Percentiles rank a stretch among this genome's conserved stretches.
phyloP scores from a whole-genome alignment of 495 filamentous ascomycete species.

The Pseudomonodictys pantanalensis region DNA sequence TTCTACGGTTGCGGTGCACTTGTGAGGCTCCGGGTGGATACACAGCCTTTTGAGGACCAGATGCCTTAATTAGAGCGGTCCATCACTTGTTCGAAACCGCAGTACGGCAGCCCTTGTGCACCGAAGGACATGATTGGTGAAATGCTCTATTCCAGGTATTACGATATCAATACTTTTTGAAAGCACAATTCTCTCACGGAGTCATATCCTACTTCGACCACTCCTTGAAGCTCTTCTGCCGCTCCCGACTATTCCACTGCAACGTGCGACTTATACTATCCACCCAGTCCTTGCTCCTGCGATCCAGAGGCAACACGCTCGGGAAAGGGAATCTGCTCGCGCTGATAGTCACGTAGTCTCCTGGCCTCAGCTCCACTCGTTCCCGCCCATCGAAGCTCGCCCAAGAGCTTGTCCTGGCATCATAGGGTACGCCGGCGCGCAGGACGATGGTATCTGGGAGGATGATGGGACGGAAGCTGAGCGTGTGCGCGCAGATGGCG shows the following conservation, averaged over 20 bases:
- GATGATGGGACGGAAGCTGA: conserved; percentile 94
- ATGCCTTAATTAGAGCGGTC: no score
- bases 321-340: conserved; percentile 92
- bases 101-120: no score
- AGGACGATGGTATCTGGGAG: conserved; percentile 92
- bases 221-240: conserved; percentile 60
- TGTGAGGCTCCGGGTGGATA: no score
- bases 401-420: conserved; percentile 85
- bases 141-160: no score
- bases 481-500: conserved; percentile 91
- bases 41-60: no score
- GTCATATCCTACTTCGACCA: no score
- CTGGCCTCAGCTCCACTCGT: conserved; percentile 76
- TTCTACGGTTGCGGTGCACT: no score
- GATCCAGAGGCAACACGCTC: conserved; percentile 72
- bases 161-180: no score
- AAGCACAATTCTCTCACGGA: no score
- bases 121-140: no score
- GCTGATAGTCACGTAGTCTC: conserved; percentile 94
- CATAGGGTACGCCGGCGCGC: conserved; percentile 86
- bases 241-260: conserved; percentile 85
- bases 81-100: no score
- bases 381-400: conserved; percentile 95
- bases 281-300: conserved; percentile 85
- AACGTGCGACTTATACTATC: conserved; percentile 85